Evolutionary conservation across 768 basidiomycete species (phyloP), one percentile per base, ranked within the genome.

Genomic region (Rhizopogon rudus): DNA sequence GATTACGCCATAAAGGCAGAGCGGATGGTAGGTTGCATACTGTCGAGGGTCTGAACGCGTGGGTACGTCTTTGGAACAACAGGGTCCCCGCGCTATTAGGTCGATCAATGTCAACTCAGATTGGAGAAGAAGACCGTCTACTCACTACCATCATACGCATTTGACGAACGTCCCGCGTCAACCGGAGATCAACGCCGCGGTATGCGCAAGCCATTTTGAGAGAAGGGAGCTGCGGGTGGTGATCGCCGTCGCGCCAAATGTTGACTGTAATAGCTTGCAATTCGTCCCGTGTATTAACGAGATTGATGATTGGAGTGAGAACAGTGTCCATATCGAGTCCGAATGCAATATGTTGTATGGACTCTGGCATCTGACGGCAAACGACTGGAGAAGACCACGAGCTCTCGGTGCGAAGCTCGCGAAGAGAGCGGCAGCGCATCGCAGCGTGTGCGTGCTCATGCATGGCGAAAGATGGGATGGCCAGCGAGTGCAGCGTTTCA

Each of bases 151-250:
- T 65, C 43, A 72, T 62, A 49, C 87, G 80, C 67, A 86, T 84
- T 54, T 66, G 66, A 56, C 72, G 68, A 41, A 87, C 71, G 61
- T 86, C 79, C 45, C 67, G 68, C 29, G 79, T 79, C 37, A 82
- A 67, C 52, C 69, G 67, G 60, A 88, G 65, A 29, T 78, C 77
- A 44, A 88, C 73, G 45, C 86, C 86, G 57, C 76, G 75, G 61
- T 76, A 75, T 14, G 83, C 84, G 67, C 88, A 91, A 4, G 78
- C 79, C 60, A 86, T 82, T 69, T 78, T 82, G 57, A 91, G 70
- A 40, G 74, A 72, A 22, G 80, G 62, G 35, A 86, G 73, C 58
- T 79, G 74, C 40, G 76, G 70, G 53, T 87, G 80, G 12, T 61
- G 64, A 44, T 77, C 69, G 2, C 81, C 81, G 40, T 77, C 77